Base-by-base conservation (phyloP, 2,329 filamentous ascomycete species). In the Lecanicillium sp. region DNA sequence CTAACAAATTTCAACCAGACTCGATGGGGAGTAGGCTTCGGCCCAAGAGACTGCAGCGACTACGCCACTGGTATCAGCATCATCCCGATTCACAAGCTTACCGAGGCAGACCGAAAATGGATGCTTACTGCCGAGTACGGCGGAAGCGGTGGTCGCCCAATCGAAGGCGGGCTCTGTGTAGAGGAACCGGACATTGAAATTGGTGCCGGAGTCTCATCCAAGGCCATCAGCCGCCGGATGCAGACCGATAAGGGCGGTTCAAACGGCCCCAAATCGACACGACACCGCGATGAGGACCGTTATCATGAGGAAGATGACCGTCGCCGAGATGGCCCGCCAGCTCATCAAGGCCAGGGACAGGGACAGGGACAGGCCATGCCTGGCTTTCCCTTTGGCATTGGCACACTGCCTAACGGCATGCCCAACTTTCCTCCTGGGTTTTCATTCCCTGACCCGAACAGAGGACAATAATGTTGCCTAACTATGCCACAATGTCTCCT, bases 101-200 rank as follows among this genome's bases (percentile, higher is more conserved):
- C 92, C 2, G 92, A 98, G 50, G 92, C 92, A 18, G 92, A 98
- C 64, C 79, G 86, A 45, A 95, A 96, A 62, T 98, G 92, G 92
- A 87, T 96, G 72, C 65, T 95, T 47, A 95, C 81, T 27, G 94
- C 92, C 11, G 86, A 94, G 48, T 95, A 83, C 56, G 92, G 92
- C 48, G 92, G 92, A 39, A 95, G 86, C 45, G 92, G 90, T 41
- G 92, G 90, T 40, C 75, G 76, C 41, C 67, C 78, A 2, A 86
- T 98, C 44, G 82, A 88, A 54, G 70, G 76, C 12, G 88, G 89
- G 30, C 78, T 98, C 64, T 83, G 89, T 6, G 84, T 98, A 18
- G 92, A 98, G 58, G 92, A 98, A 63, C 92, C 92, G 3, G 92
- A 98, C 56, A 98, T 98, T 51, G 92, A 98, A 62, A 98, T 98